Percentiles rank a stretch among this genome's conserved stretches.
Evolutionary conservation across 495 filamentous ascomycete species (phyloP).

Genomic region (Penicillium bovifimosum): DNA sequence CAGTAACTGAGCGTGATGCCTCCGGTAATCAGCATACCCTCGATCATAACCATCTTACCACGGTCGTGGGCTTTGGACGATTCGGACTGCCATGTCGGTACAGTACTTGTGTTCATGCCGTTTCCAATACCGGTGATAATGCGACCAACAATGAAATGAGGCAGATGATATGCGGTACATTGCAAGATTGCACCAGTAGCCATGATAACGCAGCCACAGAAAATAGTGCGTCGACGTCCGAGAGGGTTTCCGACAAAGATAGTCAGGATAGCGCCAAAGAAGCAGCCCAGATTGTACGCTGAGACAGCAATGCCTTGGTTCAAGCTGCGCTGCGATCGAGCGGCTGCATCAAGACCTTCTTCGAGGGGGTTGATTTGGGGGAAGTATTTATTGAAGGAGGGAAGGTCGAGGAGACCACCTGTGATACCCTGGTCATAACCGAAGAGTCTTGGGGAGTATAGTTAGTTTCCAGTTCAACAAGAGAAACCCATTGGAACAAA

Average conservation of each 20-base stretch:
- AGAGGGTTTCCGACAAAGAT: constrained; percentile 67
- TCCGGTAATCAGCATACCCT: constrained; percentile 60
- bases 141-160: constrained; percentile 61
- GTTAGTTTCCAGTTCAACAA: not conserved
- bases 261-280: constrained; percentile 60
- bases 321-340: constrained; percentile 20
- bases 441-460: constrained; percentile 33
- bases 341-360: not conserved
- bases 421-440: constrained; percentile 55
- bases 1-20: constrained; percentile 68
- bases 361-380: constrained; percentile 32
- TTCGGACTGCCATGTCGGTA: constrained; percentile 54
- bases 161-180: constrained; percentile 50
- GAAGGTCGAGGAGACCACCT: constrained; percentile 52
- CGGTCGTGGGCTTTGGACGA: constrained; percentile 63
- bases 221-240: constrained; percentile 63
- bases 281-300: constrained; percentile 72
- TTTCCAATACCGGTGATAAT: constrained; percentile 66
- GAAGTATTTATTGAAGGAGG: constrained; percentile 48
- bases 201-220: constrained; percentile 61
- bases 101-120: constrained; percentile 51
- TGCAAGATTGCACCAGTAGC: constrained; percentile 62
- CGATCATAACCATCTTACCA: constrained; percentile 73
- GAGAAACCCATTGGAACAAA: not conserved
- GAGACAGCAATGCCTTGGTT: constrained; percentile 52